Conservation (phyloP, 805 yeast genomes). For the Blastobotrys parvus region DNA sequence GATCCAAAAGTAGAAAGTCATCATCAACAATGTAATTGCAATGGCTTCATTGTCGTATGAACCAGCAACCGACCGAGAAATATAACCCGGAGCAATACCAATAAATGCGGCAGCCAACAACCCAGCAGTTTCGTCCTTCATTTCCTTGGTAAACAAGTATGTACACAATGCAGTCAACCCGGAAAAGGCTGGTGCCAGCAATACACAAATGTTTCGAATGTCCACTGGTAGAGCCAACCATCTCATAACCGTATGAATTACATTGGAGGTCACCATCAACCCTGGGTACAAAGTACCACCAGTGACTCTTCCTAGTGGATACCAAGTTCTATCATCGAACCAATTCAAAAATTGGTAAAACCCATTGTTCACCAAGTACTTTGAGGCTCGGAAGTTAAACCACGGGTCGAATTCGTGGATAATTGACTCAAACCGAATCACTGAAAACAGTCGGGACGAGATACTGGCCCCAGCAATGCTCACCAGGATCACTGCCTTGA, state of each 20-base stretch:
- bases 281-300: constrained; percentile 99
- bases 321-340: constrained; percentile 99
- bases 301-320: constrained; percentile 96
- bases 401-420: constrained; percentile 79
- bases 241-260: constrained; percentile 63
- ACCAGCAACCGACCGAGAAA: constrained; percentile 97
- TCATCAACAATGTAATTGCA: constrained; percentile 92
- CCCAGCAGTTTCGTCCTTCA: constrained; percentile 86
- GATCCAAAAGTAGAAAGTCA: constrained; percentile 93
- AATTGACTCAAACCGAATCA: constrained; percentile 88
- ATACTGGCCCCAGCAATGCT: constrained; percentile 87
- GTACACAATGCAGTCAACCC: constrained; percentile 89
- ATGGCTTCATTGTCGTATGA: constrained; percentile 98
- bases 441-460: constrained; percentile 89
- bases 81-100: constrained; percentile 98
- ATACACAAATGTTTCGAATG: constrained; percentile 90
- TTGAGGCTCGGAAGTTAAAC: constrained; percentile 88
- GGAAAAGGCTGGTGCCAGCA: constrained; percentile 94
- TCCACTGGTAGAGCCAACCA: constrained; percentile 74
- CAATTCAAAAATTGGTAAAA: constrained; percentile 91
- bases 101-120: constrained; percentile 86
- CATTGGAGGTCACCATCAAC: constrained; percentile 93
- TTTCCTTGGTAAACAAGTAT: constrained; percentile 77
- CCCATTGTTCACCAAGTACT: constrained; percentile 73
- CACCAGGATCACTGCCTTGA: constrained; percentile 60